A percentile compares a stretch with the other conserved stretches of the same genome.
These are phyloP conservation scores for Omphalotus olearius DNA, from an alignment of 1,284 basidiomycete genomes.

Conservation along the genomic window DNA sequence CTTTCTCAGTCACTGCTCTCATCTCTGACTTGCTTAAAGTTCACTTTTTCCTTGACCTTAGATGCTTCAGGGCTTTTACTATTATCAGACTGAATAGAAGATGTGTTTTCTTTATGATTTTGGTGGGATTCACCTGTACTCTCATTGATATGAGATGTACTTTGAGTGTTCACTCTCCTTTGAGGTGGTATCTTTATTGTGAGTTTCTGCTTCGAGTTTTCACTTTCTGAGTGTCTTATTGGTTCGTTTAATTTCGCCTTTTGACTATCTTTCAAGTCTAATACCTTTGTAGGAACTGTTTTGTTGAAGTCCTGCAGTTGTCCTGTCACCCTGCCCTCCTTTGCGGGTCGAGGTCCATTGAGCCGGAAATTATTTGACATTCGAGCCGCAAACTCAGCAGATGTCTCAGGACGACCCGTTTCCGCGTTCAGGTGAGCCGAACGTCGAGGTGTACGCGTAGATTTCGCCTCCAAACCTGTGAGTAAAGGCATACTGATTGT, in stretches of 20 bases:
- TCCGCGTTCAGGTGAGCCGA: neutral
- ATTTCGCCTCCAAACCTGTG: neutral
- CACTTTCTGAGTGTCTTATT: neutral
- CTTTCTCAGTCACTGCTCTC: neutral
- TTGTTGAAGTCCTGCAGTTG: neutral
- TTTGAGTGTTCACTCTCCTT: too few relatives aligned
- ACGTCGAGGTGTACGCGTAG: neutral
- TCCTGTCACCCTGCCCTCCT: constrained; percentile 12
- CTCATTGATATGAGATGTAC: too few relatives aligned
- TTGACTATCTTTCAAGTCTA: too few relatives aligned
- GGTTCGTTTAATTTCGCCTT: too few relatives aligned
- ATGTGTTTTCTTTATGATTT: too few relatives aligned
- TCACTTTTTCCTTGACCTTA: too few relatives aligned
- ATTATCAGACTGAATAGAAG: too few relatives aligned
- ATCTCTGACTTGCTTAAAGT: too few relatives aligned
- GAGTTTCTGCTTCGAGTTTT: neutral
- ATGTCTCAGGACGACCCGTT: constrained; percentile 1
- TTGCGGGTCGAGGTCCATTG: neutral
- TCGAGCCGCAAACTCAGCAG: neutral
- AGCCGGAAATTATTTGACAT: neutral
- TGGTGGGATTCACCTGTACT: too few relatives aligned
- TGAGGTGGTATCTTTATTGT: neutral
- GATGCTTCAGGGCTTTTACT: too few relatives aligned
- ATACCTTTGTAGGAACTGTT: neutral
- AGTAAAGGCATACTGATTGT: constrained; percentile 4